A percentile compares a stretch with the other conserved stretches of the same genome.
Conservation (phyloP, 2,329 filamentous ascomycete species). For the Chrysoporthe deuterocubensis region DNA sequence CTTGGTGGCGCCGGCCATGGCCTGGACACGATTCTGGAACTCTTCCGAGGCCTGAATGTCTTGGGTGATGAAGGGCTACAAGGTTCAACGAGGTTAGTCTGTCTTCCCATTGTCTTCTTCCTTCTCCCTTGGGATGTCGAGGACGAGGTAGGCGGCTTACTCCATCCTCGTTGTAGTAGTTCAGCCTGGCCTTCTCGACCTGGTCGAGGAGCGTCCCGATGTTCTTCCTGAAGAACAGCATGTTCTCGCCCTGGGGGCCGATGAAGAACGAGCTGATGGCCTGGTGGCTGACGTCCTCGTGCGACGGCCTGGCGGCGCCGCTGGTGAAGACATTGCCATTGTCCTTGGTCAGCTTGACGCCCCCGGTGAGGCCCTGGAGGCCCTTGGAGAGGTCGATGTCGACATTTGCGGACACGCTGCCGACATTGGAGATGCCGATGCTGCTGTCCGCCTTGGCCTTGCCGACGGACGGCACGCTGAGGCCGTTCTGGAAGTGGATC, state of each 20-base stretch:
- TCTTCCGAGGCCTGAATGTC: slow-evolving; percentile 39
- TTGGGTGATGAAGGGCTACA: slow-evolving; percentile 41
- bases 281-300: slow-evolving; percentile 24
- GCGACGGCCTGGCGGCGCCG: background rate
- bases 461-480: slow-evolving; percentile 3
- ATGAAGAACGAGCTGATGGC: slow-evolving; percentile 31
- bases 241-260: slow-evolving; percentile 31
- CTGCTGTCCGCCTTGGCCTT: slow-evolving; percentile 5
- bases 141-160: slow-evolving; percentile 30
- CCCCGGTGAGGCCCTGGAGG: slow-evolving; percentile 8
- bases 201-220: slow-evolving; percentile 51
- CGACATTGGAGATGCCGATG: slow-evolving; percentile 8
- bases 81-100: slow-evolving; percentile 26
- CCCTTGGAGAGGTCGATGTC: slow-evolving; percentile 13
- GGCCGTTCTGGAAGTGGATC: slow-evolving; percentile 12
- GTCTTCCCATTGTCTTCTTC: slow-evolving; percentile 13
- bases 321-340: slow-evolving; percentile 20
- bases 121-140: too few species aligned
- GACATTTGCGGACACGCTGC: slow-evolving; percentile 11
- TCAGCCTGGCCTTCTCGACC: slow-evolving; percentile 40
- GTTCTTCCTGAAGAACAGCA: slow-evolving; percentile 28
- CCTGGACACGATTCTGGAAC: slow-evolving; percentile 39
- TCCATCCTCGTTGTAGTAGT: slow-evolving; percentile 36
- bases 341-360: slow-evolving; percentile 15
- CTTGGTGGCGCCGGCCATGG: slow-evolving; percentile 36